Base-by-base conservation (phyloP, 257 asterid genomes). In the Solanum habrochaites region DNA sequence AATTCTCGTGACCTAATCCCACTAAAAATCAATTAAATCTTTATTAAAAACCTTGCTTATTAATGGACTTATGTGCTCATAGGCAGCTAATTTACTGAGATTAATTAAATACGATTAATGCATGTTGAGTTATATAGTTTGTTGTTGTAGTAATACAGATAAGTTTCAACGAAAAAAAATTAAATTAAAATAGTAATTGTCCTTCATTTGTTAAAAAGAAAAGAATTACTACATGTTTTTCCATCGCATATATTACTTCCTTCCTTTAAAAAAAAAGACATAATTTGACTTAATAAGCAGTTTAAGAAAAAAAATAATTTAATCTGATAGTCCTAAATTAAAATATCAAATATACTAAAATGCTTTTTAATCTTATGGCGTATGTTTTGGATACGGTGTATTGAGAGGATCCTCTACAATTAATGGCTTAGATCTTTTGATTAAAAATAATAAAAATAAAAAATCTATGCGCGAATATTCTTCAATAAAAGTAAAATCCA, bases 301-400 rank as follows among this genome's bases (percentile, higher is more conserved):
- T 16, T 52, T 52, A 52, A 52, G 10, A 52, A 52, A 52, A 52
- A 0, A 52, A 52, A 49, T n/a, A 7, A 49, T 52, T 52, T 0
- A 52, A 52, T 16, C 0, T 52, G 16, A 0, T 52, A 1, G 7
- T 52, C 0, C 2, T 52, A 52, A 52, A 52, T 16, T 52, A 16
- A 52, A 52, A 23, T 52, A 0, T 52, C 10, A 52, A 16, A 52
- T 52, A 1, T 16, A 52, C 0, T 4, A 52, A 52, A 52, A 16
- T 52, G 4, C 0, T 3, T 0, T 52, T 52, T 52, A 16, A 52
- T 52, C 2, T 16, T 5, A 0, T 37, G 7, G 7, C 39, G 7
- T n/a, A n/a, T n/a, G n/a, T n/a, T n/a, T n/a, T n/a, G n/a, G n/a
- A n/a, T n/a, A n/a, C n/a, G n/a, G n/a, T n/a, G n/a, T n/a, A n/a